These are phyloP conservation scores for Moesziomyces aphidis DNA, from an alignment of 1,284 basidiomycete species.

Conservation along the genomic window DNA sequence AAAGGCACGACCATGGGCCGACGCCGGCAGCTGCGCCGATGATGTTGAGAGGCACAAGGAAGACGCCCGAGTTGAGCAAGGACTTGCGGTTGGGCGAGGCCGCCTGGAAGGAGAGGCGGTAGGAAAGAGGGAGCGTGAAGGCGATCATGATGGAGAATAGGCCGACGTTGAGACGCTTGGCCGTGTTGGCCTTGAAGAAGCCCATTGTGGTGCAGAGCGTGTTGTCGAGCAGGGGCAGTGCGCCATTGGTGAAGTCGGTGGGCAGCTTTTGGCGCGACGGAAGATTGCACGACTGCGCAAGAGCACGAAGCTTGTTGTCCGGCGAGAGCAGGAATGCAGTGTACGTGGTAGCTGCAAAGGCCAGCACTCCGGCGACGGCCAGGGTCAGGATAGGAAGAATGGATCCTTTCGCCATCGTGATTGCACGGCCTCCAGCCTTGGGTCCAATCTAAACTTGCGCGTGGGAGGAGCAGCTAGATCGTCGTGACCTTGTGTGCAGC, in stretches of 20 bases:
- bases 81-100: conserved; percentile 52
- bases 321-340: conserved; percentile 17
- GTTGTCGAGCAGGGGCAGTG: conserved; percentile 37
- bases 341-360: conserved; percentile 26
- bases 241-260: conserved; percentile 40
- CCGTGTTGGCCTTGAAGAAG: conserved; percentile 29
- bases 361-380: conserved; percentile 29
- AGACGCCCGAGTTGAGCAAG: conserved; percentile 22
- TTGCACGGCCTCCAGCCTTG: not conserved
- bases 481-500: not conserved
- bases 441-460: not conserved
- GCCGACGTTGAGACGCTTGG: conserved; percentile 39
- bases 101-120: conserved; percentile 46
- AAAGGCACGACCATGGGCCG: conserved; percentile 34
- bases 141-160: conserved; percentile 37
- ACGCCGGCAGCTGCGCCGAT: conserved; percentile 37
- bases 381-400: conserved; percentile 29
- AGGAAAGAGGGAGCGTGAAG: conserved; percentile 22
- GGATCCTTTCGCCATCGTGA: conserved; percentile 33
- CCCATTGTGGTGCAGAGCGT: conserved; percentile 41
- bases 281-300: conserved; percentile 17
- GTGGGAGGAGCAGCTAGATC: not conserved
- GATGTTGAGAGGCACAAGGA: conserved; percentile 32
- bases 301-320: conserved; percentile 21
- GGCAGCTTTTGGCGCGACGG: conserved; percentile 36